Percentiles rank a stretch among this genome's conserved stretches.
phyloP scores from a whole-genome alignment of 1,284 basidiomycete species.

The Taiwanofungus camphoratus region DNA sequence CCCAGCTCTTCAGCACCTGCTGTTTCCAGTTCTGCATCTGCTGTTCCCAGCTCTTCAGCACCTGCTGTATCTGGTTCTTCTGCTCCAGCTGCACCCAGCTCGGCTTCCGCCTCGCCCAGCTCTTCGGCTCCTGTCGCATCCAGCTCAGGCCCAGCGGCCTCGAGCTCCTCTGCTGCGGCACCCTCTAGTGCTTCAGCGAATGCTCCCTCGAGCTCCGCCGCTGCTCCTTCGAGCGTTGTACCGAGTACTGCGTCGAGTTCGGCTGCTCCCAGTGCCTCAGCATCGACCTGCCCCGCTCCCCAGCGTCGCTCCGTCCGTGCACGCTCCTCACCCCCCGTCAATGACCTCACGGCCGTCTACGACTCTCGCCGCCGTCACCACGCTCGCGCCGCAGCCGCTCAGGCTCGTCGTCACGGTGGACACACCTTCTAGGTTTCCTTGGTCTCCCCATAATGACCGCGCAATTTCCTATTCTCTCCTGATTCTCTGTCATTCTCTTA shows the following conservation, averaged over 20 bases:
- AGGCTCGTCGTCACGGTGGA: neutral
- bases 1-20: no score
- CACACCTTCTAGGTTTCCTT: neutral
- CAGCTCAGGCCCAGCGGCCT: no score
- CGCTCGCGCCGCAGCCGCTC: constrained; percentile 10
- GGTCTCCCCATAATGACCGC: no score
- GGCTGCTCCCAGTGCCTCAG: constrained; percentile 5
- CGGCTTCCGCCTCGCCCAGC: neutral
- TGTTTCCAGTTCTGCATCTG: constrained; percentile 1
- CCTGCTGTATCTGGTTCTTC: no score
- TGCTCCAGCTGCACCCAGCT: neutral
- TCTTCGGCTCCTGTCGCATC: constrained; percentile 1
- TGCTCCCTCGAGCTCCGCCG: no score
- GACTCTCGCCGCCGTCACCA: constrained; percentile 15
- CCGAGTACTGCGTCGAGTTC: neutral
- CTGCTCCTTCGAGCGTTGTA: no score
- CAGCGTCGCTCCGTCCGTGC: constrained; percentile 8
- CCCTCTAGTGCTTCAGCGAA: no score
- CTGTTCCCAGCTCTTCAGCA: constrained; percentile 3
- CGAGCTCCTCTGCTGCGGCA: no score
- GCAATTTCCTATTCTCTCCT: neutral
- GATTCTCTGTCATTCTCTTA: neutral
- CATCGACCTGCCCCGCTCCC: neutral
- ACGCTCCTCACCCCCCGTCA: neutral
- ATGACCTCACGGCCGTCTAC: neutral